Conservation (phyloP, 441 rosid genomes). For the Corymbia citriodora region DNA sequence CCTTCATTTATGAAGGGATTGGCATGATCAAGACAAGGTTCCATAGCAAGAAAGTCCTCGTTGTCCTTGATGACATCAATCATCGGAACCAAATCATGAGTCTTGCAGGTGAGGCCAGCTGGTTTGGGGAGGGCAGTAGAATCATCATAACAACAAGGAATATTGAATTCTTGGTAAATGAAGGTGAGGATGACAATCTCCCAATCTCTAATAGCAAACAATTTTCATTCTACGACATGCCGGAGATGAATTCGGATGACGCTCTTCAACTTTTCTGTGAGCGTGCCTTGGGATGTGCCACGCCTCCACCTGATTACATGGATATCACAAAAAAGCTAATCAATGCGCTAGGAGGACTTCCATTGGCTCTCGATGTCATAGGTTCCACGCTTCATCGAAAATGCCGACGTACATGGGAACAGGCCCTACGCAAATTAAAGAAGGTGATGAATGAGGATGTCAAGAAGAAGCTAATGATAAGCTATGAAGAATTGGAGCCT, state of each 20-base stretch:
- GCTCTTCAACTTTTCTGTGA: not conserved
- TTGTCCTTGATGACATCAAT: not conserved
- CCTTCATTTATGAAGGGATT: no score
- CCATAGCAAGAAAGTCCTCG: not conserved
- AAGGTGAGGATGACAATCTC: not conserved
- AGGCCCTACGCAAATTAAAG: fast-evolving
- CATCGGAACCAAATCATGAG: not conserved
- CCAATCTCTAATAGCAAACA: fast-evolving
- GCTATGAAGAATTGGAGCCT: no score
- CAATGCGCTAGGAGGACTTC: not conserved
- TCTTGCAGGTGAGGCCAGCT: not conserved
- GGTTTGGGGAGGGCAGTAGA: not conserved
- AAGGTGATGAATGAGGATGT: no score
- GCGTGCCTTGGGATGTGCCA: not conserved
- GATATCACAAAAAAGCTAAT: fast-evolving
- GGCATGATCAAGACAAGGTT: not conserved
- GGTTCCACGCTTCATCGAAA: fast-evolving
- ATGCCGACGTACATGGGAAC: not conserved
- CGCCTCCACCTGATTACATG: fast-evolving
- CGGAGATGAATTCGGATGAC: not conserved
- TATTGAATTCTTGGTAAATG: not conserved
- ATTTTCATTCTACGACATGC: not conserved
- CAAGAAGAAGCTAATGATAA: no score
- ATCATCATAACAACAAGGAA: constrained; percentile 1
- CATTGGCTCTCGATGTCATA: not conserved